These are phyloP conservation scores for Epichloe sibirici DNA, from an alignment of 2,329 filamentous ascomycete genomes.

Conservation along the genomic window DNA sequence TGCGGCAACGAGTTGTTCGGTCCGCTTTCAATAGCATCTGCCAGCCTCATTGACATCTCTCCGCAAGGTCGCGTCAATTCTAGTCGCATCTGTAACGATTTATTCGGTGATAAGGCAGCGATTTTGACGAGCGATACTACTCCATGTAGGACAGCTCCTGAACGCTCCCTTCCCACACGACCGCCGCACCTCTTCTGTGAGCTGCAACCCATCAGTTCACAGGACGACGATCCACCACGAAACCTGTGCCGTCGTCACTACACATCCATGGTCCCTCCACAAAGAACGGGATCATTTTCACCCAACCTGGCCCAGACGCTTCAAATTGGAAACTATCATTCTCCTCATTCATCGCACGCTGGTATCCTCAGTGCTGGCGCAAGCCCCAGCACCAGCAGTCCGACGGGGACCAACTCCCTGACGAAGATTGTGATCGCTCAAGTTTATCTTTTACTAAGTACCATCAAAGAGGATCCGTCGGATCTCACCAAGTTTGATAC, in stretches of 20 bases:
- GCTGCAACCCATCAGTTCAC: slow-evolving; percentile 22
- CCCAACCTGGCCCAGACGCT: slow-evolving; percentile 47
- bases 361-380: slow-evolving; percentile 47
- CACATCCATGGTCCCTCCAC: slow-evolving; percentile 45
- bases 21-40: not conserved
- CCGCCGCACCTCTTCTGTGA: slow-evolving; percentile 17
- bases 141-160: slow-evolving; percentile 24
- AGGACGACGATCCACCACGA: slow-evolving; percentile 24
- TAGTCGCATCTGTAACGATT: not conserved
- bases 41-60: not conserved
- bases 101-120: slow-evolving; percentile 2
- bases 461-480: slow-evolving; percentile 79
- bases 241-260: slow-evolving; percentile 21
- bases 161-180: slow-evolving; percentile 15
- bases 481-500: slow-evolving; percentile 82
- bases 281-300: slow-evolving; percentile 52
- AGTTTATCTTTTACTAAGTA: slow-evolving; percentile 85
- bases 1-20: not conserved
- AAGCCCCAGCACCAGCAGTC: slow-evolving; percentile 50
- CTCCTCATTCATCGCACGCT: slow-evolving; percentile 44
- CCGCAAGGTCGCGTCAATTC: not conserved
- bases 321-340: slow-evolving; percentile 43
- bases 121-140: slow-evolving; percentile 6
- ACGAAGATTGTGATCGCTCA: slow-evolving; percentile 93
- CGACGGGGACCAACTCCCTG: slow-evolving; percentile 53